Evolutionary conservation across 176 grass and related monocot genomes (phyloP).

Genomic region (Oryza nivara): DNA sequence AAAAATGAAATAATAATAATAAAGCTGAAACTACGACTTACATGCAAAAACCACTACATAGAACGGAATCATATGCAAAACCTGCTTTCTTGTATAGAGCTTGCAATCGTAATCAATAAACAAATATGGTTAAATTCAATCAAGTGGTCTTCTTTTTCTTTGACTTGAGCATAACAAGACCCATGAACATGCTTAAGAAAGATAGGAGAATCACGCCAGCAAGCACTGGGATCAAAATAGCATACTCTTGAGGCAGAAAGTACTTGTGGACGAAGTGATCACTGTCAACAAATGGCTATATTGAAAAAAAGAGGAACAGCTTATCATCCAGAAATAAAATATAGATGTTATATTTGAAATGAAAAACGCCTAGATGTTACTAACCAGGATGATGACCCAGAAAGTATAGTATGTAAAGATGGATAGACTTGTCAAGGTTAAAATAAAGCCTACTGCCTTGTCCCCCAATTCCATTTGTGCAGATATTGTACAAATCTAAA

Average conservation of each 20-base stretch:
- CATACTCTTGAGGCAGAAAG: conserved; percentile 84
- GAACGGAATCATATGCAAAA: not conserved
- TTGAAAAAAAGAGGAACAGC: conserved; percentile 30
- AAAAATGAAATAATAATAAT: not conserved
- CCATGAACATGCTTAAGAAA: conserved; percentile 79
- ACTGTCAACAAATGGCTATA: conserved; percentile 87
- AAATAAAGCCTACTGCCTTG: conserved; percentile 68
- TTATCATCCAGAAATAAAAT: not conserved
- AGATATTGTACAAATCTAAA: not conserved
- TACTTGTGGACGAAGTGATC: conserved; percentile 89
- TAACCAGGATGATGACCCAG: conserved; percentile 85
- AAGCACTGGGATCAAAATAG: conserved; percentile 74
- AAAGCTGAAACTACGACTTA: not conserved
- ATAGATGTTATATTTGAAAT: not conserved
- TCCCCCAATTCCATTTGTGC: conserved; percentile 75
- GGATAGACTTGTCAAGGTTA: conserved; percentile 79
- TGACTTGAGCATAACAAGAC: conserved; percentile 74
- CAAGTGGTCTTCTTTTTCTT: conserved; percentile 66
- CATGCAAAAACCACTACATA: not conserved
- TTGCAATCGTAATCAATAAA: not conserved
- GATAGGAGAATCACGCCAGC: conserved; percentile 71
- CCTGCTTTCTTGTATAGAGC: not conserved
- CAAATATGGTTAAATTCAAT: not conserved
- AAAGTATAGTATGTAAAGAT: conserved; percentile 91
- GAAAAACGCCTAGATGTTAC: conserved; percentile 19